Evolutionary conservation across 2,329 filamentous ascomycete species (phyloP), one percentile per base, ranked within the genome.

Genomic region (Aureobasidium lini): DNA sequence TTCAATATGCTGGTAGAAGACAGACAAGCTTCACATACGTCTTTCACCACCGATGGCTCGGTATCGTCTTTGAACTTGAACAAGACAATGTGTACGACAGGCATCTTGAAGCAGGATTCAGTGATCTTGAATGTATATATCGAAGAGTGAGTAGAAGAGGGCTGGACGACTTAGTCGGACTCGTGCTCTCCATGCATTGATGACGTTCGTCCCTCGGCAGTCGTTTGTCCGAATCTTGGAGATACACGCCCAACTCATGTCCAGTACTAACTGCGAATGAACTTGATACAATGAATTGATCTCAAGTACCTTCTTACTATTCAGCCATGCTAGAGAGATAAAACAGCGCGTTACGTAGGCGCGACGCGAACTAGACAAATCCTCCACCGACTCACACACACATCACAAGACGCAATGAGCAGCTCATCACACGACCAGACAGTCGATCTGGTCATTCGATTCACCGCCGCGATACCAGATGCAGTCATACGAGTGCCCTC

Each of bases 391-490:
- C 18, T 10, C 29, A 16, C 15, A 46, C 29, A 43, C 31, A 36
- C 11, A 2, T 18, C 5, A 23, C n/a, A 34, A 23, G 4, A 42
- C 37, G 18, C 36, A 37, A 57, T 57, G 53, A 57, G 53, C 18
- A 31, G 6, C 9, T 13, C 42, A 5, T 39, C 53, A 29, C 47
- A 48, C 36, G 61, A 58, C 34, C 36, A 56, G 62, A 80, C 80
- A 36, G 79, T 96, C 60, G 85, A 88, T 68, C 80, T 97, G 47
- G 93, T 89, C 39, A 86, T 97, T 71, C 91, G 93, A 72, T 97
- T 99, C 81, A 90, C 90, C 57, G 86, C 87, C 62, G 86, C 90
- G 1, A 82, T 93, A 60, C 87, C 90, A 15, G 94, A 97, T 71
- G 82, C 96, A 40, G 82, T 87, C 42, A 82, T 97, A 62, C 85